Evolutionary conservation across 345 rosid genomes (phyloP).

Genomic region (Lepidium africanum): DNA sequence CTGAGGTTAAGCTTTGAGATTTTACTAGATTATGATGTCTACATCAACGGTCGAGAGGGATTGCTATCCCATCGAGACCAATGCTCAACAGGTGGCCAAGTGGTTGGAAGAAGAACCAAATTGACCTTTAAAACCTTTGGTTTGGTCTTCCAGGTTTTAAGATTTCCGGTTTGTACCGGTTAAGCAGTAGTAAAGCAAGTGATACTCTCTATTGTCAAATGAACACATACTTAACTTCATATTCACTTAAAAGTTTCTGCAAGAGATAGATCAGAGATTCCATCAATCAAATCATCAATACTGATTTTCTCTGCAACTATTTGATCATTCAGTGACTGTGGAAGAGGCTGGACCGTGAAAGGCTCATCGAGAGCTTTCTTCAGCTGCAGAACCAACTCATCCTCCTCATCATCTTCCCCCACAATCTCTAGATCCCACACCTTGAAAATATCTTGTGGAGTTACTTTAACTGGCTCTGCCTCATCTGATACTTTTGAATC

Average conservation of each 20-base stretch:
- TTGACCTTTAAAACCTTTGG: neutral
- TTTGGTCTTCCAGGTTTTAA: neutral
- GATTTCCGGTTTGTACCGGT: neutral
- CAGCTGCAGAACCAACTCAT: constrained; percentile 41
- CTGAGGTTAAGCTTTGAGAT: constrained; percentile 9
- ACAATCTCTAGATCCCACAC: constrained; percentile 64
- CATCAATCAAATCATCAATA: constrained; percentile 39
- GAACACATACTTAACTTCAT: neutral
- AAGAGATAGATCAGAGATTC: constrained; percentile 53
- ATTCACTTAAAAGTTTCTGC: constrained; percentile 12
- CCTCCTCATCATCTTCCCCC: constrained; percentile 47
- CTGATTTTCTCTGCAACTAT: constrained; percentile 22
- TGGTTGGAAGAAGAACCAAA: neutral
- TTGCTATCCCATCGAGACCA: constrained; percentile 10
- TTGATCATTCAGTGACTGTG: constrained; percentile 21
- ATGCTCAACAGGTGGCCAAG: constrained; percentile 13
- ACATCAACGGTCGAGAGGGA: constrained; percentile 14
- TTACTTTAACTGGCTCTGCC: neutral
- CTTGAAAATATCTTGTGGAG: constrained; percentile 42
- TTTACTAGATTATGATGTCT: constrained; percentile 6
- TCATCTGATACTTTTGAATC: constrained; percentile 5
- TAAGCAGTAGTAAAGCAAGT: neutral
- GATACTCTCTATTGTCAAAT: neutral
- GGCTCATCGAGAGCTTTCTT: constrained; percentile 39
- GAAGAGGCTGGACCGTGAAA: neutral